phyloP scores from a whole-genome alignment of 345 rosid genomes.

The Lumnitzera littorea region DNA sequence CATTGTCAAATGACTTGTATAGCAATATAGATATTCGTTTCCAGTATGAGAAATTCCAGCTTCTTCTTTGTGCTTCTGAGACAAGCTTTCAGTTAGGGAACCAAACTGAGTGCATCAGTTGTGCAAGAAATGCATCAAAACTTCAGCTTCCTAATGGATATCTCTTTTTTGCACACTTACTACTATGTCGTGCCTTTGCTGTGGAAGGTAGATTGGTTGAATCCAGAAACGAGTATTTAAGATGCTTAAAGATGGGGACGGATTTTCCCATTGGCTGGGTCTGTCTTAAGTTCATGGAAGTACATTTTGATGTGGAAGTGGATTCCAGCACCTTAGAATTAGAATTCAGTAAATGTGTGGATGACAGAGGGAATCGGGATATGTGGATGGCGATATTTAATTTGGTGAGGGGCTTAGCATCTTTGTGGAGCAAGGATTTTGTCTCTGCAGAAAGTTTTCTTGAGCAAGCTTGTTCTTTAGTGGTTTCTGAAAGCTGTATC shows the following conservation, averaged over 20 bases:
- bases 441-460: constrained; percentile 56
- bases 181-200: constrained; percentile 74
- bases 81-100: constrained; percentile 56
- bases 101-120: constrained; percentile 29
- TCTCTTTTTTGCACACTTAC: constrained; percentile 67
- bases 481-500: constrained; percentile 51
- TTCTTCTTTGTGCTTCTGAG: constrained; percentile 85
- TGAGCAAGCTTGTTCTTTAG: constrained; percentile 52
- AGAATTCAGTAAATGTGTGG: constrained; percentile 41
- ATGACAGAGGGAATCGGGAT: constrained; percentile 34
- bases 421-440: constrained; percentile 39
- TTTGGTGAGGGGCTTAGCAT: constrained; percentile 50
- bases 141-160: constrained; percentile 53
- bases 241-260: constrained; percentile 77
- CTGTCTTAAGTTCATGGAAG: constrained; percentile 64
- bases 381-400: constrained; percentile 58
- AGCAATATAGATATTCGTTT: constrained; percentile 19
- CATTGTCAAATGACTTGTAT: constrained; percentile 49
- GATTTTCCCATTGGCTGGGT: constrained; percentile 68
- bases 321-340: constrained; percentile 41
- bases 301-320: constrained; percentile 40
- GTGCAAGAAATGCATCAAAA: constrained; percentile 50
- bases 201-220: constrained; percentile 34
- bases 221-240: constrained; percentile 44
- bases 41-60: constrained; percentile 70